Evolutionary conservation across 192 early-diverging fungal species (phyloP), one percentile per base, ranked within the genome.

Genomic region (Mortierella alpina): DNA sequence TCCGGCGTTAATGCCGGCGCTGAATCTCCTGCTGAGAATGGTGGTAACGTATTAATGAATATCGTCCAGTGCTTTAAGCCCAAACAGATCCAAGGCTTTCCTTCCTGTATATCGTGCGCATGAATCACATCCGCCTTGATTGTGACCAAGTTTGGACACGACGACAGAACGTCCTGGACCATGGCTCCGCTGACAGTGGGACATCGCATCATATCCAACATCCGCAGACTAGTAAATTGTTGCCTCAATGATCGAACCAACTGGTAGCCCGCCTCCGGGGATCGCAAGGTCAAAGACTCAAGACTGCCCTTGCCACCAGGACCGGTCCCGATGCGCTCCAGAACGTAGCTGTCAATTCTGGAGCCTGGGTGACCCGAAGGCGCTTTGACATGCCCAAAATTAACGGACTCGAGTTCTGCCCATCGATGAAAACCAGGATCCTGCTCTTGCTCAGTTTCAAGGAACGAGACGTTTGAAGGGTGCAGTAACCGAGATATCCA

Each of bases 31-130:
- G 20, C 23, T 14, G 8, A n/a, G 7, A 20, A 6, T 14, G 42
- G 42, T 48, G 63, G 63, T 10, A 39, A 59, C 70, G 63, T 72
- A 11, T 72, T 53, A 39, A 72, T 72, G 13, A 56, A 54, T 0
- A 72, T 59, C 51, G 7, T 39, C 53, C 12, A 72, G 10, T 47
- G 31, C 42, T 12, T 49, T 1, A 72, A 45, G 15, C 70, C 61
- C 5, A 15, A 41, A 40, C 70, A 72, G 15, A 63, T 53, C 59
- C 59, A 72, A 5, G 70, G 70, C 22, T 41, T 44, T 3, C 39
- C 13, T n/a, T 46, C 44, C 14, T 56, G 17, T 6, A 72, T 55
- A 20, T 72, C 60, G n/a, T 47, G 59, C 22, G 42, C 61, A 1
- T 3, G 41, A 2, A 72, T 11, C 9, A 40, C 7, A 5, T 55